Base-by-base conservation (phyloP, 805 yeast species). In the Saccharomycopsis fodiens region DNA sequence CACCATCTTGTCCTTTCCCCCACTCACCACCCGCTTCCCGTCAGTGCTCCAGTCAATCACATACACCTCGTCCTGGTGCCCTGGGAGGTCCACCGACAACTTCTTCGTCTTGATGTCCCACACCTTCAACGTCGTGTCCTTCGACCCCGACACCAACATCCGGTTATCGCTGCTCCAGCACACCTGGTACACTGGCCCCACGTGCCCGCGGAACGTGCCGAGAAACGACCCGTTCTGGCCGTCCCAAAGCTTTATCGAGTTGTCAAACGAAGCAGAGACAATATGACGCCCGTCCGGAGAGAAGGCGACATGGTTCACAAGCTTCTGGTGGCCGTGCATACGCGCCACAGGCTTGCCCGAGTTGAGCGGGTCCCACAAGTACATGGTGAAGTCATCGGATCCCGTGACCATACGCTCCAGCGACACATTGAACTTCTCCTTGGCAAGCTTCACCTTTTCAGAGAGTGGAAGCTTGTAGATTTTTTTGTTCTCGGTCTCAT, bases 41-140 rank as follows among this genome's bases (percentile, higher is more conserved):
- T 93, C 98, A 46, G 83, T 78, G 68, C 96, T 85, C 98, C 98
- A 93, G 58, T 93, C 98, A 3, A 93, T 96, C 0, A 97, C 94
- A 60, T 78, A 93, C 1, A 93, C 96, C 65, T 93, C 98, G 59
- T 93, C 98, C 13, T 80, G 69, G 60, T 93, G 98, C 1, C 98
- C 98, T 0, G 98, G 98, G 48, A 93, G 73, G 63, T 93, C 98
- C 15, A 82, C 86, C 48, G 79, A 74, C 46, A 93, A 68, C 59
- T 91, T 91, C 52, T 82, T 73, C 2, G 96, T 85, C 57, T 85
- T 76, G 19, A 91, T 79, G 59, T 91, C 97, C 97, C 97, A 91
- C 2, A 91, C 95, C 63, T 91, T 91, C 59, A 91, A 72, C 1
- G 97, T 91, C 1, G 97, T 89, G 63, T 91, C 97, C 60, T 91